Evolutionary conservation across 257 asterid species (phyloP).

Genomic region (Verbena officinalis): DNA sequence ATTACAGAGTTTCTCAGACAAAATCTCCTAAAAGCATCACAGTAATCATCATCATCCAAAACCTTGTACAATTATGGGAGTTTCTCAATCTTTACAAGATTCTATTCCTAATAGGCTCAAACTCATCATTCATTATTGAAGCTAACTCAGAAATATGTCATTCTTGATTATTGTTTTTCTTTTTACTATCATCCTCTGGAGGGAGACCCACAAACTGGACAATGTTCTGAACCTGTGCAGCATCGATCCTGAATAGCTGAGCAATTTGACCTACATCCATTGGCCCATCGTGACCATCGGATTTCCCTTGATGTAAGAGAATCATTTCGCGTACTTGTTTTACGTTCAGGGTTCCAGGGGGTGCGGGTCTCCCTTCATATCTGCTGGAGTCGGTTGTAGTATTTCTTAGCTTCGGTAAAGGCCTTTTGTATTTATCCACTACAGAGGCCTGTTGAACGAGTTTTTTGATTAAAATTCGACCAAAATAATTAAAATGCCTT

Average conservation of each 20-base stretch:
- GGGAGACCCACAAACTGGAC: slow-evolving; percentile 70
- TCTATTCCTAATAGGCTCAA: slow-evolving; percentile 19
- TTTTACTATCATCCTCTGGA: slow-evolving; percentile 54
- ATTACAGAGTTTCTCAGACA: slow-evolving; percentile 8
- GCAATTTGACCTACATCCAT: slow-evolving; percentile 67
- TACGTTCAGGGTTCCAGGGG: slow-evolving; percentile 79
- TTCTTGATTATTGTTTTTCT: slow-evolving; percentile 39
- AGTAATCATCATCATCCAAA: neutral
- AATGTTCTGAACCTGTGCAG: slow-evolving; percentile 64
- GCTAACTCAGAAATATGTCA: slow-evolving; percentile 11
- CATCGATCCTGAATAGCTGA: slow-evolving; percentile 55
- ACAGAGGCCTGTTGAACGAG: slow-evolving; percentile 65
- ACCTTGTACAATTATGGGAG: slow-evolving; percentile 17
- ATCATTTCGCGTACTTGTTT: slow-evolving; percentile 71
- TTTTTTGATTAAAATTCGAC: neutral
- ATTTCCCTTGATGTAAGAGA: slow-evolving; percentile 76
- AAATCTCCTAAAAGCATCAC: slow-evolving; percentile 4
- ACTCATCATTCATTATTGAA: neutral
- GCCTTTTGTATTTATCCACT: slow-evolving; percentile 70
- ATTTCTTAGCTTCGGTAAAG: slow-evolving; percentile 80
- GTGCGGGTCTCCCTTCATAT: slow-evolving; percentile 73
- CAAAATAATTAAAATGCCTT: no score
- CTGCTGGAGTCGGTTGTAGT: slow-evolving; percentile 65
- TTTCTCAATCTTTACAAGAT: slow-evolving; percentile 31
- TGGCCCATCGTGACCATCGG: slow-evolving; percentile 61